Base-by-base conservation (phyloP, 129 eudicot species). In the Escallonia rubra region DNA sequence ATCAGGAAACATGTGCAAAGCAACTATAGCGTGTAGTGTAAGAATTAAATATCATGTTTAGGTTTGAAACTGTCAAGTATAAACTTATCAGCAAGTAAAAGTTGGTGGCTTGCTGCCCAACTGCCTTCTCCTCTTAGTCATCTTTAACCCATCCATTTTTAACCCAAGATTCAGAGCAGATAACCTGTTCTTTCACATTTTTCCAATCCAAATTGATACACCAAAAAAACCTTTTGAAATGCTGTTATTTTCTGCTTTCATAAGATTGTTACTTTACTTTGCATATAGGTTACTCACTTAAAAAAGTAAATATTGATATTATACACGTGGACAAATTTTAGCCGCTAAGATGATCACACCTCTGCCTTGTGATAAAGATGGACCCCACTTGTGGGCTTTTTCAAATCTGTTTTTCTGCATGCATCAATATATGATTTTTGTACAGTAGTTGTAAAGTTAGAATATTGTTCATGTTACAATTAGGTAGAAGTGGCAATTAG, bases 41-140 rank as follows among this genome's bases (percentile, higher is more conserved):
- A 23, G 34, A 23, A 23, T 23, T 0, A 23, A 23, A 23, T 23
- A 23, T 23, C 34, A 23, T 23, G 34, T 23, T 23, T 23, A 23
- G 34, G 34, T 23, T 23, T 23, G 34, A 23, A 23, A 23, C 34
- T 23, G 34, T 23, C 34, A 23, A 23, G 34, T 23, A 77, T 10
- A 42, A 41, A 66, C 12, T 40, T 39, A 45, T 23, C 42, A 14
- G 55, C 59, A 59, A 68, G 59, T 61, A 52, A 79, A 63, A 64
- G 78, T 87, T 81, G 90, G 87, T 83, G 85, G 48, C 68, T 71
- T 80, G 57, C 49, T 6, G 65, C 58, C 72, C 87, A 83, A 73
- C 85, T 74, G 57, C 72, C 73, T 34, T 78, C 42, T 66, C 64
- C 57, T 72, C 54, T 51, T 70, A 57, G 83, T 72, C 87, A 70